phyloP scores from a whole-genome alignment of 148 eudicot species.

The Spergularia marina region DNA sequence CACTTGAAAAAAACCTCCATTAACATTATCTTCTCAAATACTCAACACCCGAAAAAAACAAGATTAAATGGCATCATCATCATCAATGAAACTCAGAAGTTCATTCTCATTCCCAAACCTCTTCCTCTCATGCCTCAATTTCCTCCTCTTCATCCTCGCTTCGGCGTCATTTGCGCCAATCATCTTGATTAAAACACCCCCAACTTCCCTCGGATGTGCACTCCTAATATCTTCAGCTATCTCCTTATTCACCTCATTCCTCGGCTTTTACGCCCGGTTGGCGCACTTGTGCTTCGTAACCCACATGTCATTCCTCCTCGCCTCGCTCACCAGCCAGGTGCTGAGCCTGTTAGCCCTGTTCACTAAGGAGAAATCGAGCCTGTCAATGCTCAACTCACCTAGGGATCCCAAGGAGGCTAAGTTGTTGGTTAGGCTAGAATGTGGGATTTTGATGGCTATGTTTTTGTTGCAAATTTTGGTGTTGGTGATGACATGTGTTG shows the following conservation, averaged over 20 bases:
- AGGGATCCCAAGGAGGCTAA: conserved; percentile 64
- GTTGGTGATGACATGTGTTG: conserved; percentile 42
- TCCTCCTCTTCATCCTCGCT: conserved; percentile 55
- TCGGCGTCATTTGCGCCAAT: conserved; percentile 56
- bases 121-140: conserved; percentile 48
- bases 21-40: background rate
- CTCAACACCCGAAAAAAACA: background rate
- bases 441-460: conserved; percentile 68
- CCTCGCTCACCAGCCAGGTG: conserved; percentile 43
- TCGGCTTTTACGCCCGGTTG: conserved; percentile 60
- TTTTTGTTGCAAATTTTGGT: conserved; percentile 53
- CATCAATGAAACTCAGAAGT: conserved; percentile 35
- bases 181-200: conserved; percentile 53
- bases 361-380: conserved; percentile 51
- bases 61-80: conserved; percentile 42
- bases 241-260: conserved; percentile 54
- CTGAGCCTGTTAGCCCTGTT: conserved; percentile 49
- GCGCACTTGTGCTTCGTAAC: conserved; percentile 57
- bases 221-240: conserved; percentile 45
- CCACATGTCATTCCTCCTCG: conserved; percentile 51
- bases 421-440: conserved; percentile 61
- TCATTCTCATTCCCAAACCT: conserved; percentile 58
- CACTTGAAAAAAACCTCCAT: background rate
- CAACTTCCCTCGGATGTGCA: conserved; percentile 57
- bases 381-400: conserved; percentile 43